phyloP scores from a whole-genome alignment of 2,329 filamentous ascomycete species.

The Fusarium lyarnte region DNA sequence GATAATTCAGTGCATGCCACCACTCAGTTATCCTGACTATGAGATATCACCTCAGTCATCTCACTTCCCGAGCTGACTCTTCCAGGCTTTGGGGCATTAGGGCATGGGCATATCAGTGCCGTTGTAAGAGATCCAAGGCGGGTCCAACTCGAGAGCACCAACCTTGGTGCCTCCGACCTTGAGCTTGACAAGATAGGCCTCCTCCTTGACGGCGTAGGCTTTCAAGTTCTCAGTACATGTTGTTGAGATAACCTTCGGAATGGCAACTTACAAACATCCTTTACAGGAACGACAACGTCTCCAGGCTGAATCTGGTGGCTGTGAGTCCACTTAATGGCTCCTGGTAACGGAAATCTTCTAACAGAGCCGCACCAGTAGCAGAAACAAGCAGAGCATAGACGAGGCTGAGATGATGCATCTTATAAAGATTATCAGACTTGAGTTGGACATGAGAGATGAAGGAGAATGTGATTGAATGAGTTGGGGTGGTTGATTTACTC shows the following conservation, averaged over 20 bases:
- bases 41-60: neutral
- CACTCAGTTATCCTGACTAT: too few relatives aligned
- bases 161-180: neutral
- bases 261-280: neutral
- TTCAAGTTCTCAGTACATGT: neutral
- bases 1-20: too few relatives aligned
- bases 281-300: neutral
- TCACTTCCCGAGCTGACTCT: neutral
- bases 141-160: neutral
- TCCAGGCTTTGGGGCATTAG: neutral
- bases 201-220: neutral
- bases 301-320: neutral
- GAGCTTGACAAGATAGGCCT: neutral
- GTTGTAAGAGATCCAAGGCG: neutral
- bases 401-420: neutral
- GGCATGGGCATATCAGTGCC: neutral
- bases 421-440: neutral
- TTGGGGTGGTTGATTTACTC: neutral
- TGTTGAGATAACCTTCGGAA: rapidly evolving
- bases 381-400: neutral
- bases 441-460: neutral
- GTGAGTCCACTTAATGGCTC: neutral
- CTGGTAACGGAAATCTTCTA: neutral
- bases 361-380: neutral
- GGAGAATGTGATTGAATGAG: neutral